A percentile compares a stretch with the other conserved stretches of the same genome.
Conservation (phyloP, 495 filamentous ascomycete species). For the Polyplosphaeria fusca region DNA sequence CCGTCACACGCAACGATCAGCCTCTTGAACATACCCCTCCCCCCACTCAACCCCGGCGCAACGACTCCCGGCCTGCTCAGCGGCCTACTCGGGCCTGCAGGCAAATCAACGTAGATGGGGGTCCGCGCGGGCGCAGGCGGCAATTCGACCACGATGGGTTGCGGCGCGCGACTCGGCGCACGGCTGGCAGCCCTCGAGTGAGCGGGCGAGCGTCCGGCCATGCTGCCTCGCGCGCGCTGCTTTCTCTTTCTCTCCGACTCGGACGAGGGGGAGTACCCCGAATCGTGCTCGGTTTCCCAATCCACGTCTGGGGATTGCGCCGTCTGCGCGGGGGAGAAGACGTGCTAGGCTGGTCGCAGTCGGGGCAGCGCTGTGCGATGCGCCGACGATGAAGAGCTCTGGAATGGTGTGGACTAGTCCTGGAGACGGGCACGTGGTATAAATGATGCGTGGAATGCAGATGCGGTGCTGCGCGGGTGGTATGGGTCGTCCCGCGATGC, state of each 20-base stretch:
- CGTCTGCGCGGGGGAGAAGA: neutral
- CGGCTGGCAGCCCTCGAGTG: slow-evolving; percentile 6
- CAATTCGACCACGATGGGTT: slow-evolving; percentile 3
- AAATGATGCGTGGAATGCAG: neutral
- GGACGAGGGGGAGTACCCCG: slow-evolving; percentile 3
- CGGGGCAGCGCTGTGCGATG: too few species aligned
- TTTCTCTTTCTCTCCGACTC: neutral
- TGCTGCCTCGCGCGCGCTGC: neutral
- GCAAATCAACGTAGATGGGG: neutral
- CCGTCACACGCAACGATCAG: slow-evolving; percentile 38
- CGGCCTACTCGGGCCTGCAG: neutral
- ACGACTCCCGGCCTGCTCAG: neutral
- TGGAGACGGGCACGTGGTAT: too few species aligned
- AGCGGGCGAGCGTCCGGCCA: neutral
- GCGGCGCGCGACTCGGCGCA: slow-evolving; percentile 6
- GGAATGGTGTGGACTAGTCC: too few species aligned
- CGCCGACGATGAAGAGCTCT: too few species aligned
- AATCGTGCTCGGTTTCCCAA: neutral
- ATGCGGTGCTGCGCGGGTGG: neutral
- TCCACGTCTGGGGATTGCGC: neutral
- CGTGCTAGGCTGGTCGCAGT: neutral
- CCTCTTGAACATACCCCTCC: slow-evolving; percentile 34
- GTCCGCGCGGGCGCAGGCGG: neutral
- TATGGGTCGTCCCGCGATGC: neutral
- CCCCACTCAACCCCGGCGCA: slow-evolving; percentile 21